Conservation (phyloP, 768 basidiomycete species). For the Amanita fuliginea region DNA sequence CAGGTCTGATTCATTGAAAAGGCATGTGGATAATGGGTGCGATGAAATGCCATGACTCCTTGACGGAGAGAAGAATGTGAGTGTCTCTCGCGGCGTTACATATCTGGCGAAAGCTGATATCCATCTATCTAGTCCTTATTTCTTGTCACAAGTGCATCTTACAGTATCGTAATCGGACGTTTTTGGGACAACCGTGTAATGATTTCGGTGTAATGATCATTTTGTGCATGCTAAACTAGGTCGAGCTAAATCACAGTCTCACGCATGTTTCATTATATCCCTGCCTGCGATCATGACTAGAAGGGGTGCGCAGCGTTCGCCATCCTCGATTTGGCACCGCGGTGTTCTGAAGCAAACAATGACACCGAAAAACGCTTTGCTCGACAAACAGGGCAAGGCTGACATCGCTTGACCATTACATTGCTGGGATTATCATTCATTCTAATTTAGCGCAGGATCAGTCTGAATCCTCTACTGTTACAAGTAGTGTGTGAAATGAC, state of each 20-base stretch:
- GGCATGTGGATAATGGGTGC: slow-evolving; percentile 76
- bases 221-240: not conserved
- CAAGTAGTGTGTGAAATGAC: not conserved
- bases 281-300: not conserved
- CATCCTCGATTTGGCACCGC: not conserved
- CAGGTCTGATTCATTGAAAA: slow-evolving; percentile 62
- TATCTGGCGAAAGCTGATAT: not conserved
- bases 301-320: not conserved
- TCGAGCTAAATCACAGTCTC: not conserved
- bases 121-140: not conserved
- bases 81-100: not conserved
- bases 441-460: not conserved
- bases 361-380: too few species aligned
- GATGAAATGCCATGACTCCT: slow-evolving; percentile 39
- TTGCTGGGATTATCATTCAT: too few species aligned
- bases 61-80: not conserved
- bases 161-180: slow-evolving; percentile 1
- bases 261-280: slow-evolving; percentile 3
- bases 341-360: not conserved
- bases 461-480: not conserved
- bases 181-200: not conserved
- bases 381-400: too few species aligned
- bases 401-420: too few species aligned
- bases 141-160: not conserved
- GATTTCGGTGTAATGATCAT: not conserved